Evolutionary conservation across 192 early-diverging fungal genomes (phyloP), one percentile per base, ranked within the genome.

Genomic region (Helicostylum pulchrum): DNA sequence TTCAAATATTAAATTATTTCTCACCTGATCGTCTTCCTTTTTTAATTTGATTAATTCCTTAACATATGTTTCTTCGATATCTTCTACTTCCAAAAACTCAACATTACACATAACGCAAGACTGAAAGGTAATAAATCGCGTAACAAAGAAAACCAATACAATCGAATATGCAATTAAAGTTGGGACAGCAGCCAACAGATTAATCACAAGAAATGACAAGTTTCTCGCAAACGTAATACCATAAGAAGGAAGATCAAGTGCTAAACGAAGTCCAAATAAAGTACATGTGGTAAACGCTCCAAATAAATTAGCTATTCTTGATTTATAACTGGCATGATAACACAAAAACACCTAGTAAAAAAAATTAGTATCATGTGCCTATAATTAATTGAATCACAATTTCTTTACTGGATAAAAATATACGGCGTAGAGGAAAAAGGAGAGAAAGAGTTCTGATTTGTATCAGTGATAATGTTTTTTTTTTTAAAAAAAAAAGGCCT

Each of bases 391-490:
- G 2, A 11, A 23, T 3, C 32, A 23, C 53, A 19, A 23, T 14
- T 46, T 4, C 56, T 53, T 45, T 57, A 75, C 74, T n/a, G 74
- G 74, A 48, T 75, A 75, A 32, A 75, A 75, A 21, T 64, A 62
- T 12, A 64, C 64, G 42, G 67, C 74, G 57, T 75, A 70, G 7
- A 75, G 44, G 17, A 75, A 71, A 52, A 75, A 75, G 0, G 74
- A 66, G 11, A 75, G 53, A 15, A 75, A 75, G 9, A 75, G 31
- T 30, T 70, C 73, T 75, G 46, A 36, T 23, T 17, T 39, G 42
- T 12, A 57, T 0, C 30, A 70, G 11, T 8, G 34, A 0, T 39
- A 43, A 51, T 43, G 20, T 36, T 21, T 19, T n/a, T n/a, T n/a
- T n/a, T n/a, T n/a, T 26, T 26, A 26, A 26, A 26, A 2, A 39